Percentiles rank a stretch among this genome's conserved stretches.
Evolutionary conservation across 2,329 filamentous ascomycete species (phyloP).

Genomic region (Penicillium sp.): DNA sequence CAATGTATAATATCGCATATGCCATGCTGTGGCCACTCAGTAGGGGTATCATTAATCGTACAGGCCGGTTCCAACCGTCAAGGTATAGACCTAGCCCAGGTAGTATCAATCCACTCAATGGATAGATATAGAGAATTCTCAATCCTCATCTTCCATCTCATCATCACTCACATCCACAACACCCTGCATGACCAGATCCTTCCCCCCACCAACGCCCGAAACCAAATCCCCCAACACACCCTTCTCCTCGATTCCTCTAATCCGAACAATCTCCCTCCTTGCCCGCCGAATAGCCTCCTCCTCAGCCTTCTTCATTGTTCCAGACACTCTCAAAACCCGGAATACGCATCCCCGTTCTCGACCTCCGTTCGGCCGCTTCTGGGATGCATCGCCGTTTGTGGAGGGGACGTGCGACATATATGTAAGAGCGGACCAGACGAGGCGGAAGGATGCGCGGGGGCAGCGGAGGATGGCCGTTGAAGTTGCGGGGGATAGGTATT

Average conservation of each 20-base stretch:
- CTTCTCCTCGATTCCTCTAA: slow-evolving; percentile 54
- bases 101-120: neutral
- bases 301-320: slow-evolving; percentile 89
- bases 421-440: slow-evolving; percentile 87
- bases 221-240: slow-evolving; percentile 44
- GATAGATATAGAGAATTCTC: neutral
- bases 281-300: slow-evolving; percentile 83
- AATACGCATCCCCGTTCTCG: slow-evolving; percentile 65
- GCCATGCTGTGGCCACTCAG: slow-evolving; percentile 6
- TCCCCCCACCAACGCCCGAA: slow-evolving; percentile 23
- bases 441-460: slow-evolving; percentile 75
- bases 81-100: neutral
- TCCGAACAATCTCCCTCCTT: slow-evolving; percentile 67
- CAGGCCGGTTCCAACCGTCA: neutral
- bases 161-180: slow-evolving; percentile 51
- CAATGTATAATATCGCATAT: slow-evolving; percentile 16
- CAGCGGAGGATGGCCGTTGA: slow-evolving; percentile 90
- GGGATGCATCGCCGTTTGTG: slow-evolving; percentile 6
- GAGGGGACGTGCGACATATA: slow-evolving; percentile 71
- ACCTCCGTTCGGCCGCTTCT: slow-evolving; percentile 22
- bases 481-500: slow-evolving; percentile 89
- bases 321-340: slow-evolving; percentile 81
- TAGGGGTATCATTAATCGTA: slow-evolving; percentile 21
- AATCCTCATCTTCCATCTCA: slow-evolving; percentile 44
- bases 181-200: slow-evolving; percentile 13